A percentile compares a stretch with the other conserved stretches of the same genome.
phyloP scores from a whole-genome alignment of 495 filamentous ascomycete species.

The Sordaria brevicollis region DNA sequence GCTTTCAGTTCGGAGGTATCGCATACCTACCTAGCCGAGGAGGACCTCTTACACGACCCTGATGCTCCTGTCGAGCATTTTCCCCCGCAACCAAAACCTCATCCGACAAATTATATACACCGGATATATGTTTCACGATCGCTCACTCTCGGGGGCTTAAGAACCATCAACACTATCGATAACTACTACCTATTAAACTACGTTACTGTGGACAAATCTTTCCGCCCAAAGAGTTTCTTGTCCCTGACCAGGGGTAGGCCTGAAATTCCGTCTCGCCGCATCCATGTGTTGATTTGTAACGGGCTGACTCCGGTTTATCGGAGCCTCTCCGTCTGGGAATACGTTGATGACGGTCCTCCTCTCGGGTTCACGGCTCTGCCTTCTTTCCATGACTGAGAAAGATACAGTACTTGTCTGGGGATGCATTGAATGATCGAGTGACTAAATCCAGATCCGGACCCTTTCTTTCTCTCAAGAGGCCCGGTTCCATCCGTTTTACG shows the following conservation, averaged over 20 bases:
- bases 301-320: background rate
- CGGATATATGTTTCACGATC: background rate
- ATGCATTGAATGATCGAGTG: background rate
- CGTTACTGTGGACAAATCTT: background rate
- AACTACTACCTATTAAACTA: too few species aligned
- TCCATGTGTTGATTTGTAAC: background rate
- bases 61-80: background rate
- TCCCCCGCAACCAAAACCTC: background rate
- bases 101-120: background rate
- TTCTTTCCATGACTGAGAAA: background rate
- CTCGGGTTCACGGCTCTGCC: background rate
- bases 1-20: background rate
- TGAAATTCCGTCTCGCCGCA: background rate
- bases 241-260: background rate
- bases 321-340: background rate
- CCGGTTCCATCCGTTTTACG: background rate
- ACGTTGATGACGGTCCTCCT: background rate
- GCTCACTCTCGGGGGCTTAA: background rate
- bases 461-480: background rate
- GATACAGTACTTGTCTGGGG: background rate
- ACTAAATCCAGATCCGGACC: background rate
- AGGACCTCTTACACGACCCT: background rate
- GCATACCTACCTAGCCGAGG: background rate
- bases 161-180: background rate
- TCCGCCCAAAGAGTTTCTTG: background rate